These are phyloP conservation scores for Picochlorum sp. DNA, from an alignment of 139 green algal genomes.

Conservation along the genomic window DNA sequence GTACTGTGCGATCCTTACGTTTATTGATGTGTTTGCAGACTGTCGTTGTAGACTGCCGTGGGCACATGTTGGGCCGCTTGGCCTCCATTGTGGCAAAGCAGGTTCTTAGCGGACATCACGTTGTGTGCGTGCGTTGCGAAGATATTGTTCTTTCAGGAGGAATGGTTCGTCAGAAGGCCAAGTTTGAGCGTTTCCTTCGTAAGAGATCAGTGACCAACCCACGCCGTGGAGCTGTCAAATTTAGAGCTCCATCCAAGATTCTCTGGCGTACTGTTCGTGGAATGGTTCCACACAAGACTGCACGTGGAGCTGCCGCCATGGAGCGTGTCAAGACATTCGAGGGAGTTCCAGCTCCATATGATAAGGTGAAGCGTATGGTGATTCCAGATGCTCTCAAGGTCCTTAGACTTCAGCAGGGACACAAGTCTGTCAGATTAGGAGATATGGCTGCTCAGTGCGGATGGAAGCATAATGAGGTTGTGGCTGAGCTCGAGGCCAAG, in stretches of 20 bases:
- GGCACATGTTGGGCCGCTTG: conserved; percentile 95
- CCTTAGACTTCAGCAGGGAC: conserved; percentile 82
- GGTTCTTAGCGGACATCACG: conserved; percentile 86
- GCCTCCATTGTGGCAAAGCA: conserved; percentile 96
- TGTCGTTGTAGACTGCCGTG: conserved; percentile 86
- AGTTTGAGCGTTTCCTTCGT: conserved; percentile 88
- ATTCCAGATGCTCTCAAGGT: conserved; percentile 95
- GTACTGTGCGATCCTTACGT: neutral
- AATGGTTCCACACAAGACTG: conserved; percentile 98
- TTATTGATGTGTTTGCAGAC: conserved; percentile 29
- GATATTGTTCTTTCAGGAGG: conserved; percentile 92
- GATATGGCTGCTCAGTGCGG: conserved; percentile 64
- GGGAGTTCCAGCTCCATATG: conserved; percentile 70
- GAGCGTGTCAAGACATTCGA: conserved; percentile 94
- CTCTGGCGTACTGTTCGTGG: conserved; percentile 85
- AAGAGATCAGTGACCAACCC: conserved; percentile 96
- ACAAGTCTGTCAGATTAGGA: conserved; percentile 55
- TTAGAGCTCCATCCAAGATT: conserved; percentile 80
- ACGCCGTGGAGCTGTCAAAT: conserved; percentile 86
- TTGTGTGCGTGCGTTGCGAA: conserved; percentile 86
- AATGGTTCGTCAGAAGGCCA: conserved; percentile 93
- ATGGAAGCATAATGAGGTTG: conserved; percentile 89
- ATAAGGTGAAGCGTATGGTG: conserved; percentile 85
- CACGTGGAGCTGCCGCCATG: conserved; percentile 83
- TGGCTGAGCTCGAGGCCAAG: conserved; percentile 82